Conservation (phyloP, 352 stramenopile genomes). For the Lagenidium giganteum region DNA sequence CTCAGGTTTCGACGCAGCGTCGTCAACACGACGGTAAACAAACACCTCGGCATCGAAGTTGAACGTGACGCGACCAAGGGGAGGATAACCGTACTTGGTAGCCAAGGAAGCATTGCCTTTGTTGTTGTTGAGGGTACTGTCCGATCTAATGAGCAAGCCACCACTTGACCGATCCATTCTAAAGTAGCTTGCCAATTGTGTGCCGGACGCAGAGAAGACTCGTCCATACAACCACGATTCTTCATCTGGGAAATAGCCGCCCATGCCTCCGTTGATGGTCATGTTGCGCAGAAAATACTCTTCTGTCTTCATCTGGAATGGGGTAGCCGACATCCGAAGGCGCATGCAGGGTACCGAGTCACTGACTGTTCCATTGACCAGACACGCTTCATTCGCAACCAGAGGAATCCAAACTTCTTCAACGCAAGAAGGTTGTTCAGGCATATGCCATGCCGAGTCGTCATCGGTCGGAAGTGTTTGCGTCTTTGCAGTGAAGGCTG, state of each 20-base stretch:
- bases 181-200: slow-evolving; percentile 73
- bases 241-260: slow-evolving; percentile 53
- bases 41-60: slow-evolving; percentile 76
- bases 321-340: slow-evolving; percentile 60
- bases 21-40: slow-evolving; percentile 60
- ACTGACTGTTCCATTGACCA: slow-evolving; percentile 14
- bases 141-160: slow-evolving; percentile 56
- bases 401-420: slow-evolving; percentile 78
- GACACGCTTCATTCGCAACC: slow-evolving; percentile 19
- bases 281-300: slow-evolving; percentile 43
- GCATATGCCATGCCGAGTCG: slow-evolving; percentile 59
- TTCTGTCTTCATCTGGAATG: slow-evolving; percentile 71
- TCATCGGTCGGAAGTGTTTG: slow-evolving; percentile 44
- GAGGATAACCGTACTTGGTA: slow-evolving; percentile 40
- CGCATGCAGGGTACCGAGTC: slow-evolving; percentile 52
- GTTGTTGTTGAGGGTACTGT: slow-evolving; percentile 69
- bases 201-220: slow-evolving; percentile 62
- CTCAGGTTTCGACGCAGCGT: slow-evolving; percentile 45
- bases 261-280: slow-evolving; percentile 66
- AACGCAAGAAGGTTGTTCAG: slow-evolving; percentile 60
- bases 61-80: slow-evolving; percentile 62
- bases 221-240: slow-evolving; percentile 58
- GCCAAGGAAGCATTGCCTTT: slow-evolving; percentile 61
- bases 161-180: slow-evolving; percentile 63
- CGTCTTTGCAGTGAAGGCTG: slow-evolving; percentile 42